Evolutionary conservation across 176 grass and related monocot species (phyloP).

Genomic region (Avena sativa): DNA sequence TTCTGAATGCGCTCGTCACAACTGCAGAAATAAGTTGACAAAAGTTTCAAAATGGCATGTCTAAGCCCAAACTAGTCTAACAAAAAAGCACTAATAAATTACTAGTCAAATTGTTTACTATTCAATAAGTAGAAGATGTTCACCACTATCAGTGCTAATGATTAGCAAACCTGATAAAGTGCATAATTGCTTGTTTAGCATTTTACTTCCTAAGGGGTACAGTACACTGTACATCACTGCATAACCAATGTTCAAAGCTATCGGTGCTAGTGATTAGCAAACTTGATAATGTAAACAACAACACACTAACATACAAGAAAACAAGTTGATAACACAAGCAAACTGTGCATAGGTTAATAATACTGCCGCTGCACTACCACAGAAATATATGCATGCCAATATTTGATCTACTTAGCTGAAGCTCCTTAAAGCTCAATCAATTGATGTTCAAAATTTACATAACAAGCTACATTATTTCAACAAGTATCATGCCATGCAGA

Average conservation of each 20-base stretch:
- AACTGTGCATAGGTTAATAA: neutral
- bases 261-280: constrained; percentile 30
- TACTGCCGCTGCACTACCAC: constrained; percentile 14
- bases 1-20: constrained; percentile 98
- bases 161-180: neutral
- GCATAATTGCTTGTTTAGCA: constrained; percentile 19
- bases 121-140: neutral
- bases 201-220: neutral
- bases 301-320: neutral
- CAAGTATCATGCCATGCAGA: constrained; percentile 15
- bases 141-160: too few relatives aligned
- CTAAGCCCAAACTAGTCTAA: neutral
- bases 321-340: constrained; percentile 1
- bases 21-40: constrained; percentile 59
- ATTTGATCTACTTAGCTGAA: constrained; percentile 26
- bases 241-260: constrained; percentile 1
- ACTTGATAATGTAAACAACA: neutral
- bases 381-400: constrained; percentile 35
- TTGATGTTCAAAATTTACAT: neutral
- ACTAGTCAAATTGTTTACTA: neutral
- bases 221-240: neutral
- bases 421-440: constrained; percentile 16
- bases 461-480: neutral
- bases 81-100: constrained; percentile 16
- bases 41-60: constrained; percentile 25